phyloP scores from a whole-genome alignment of 306 rosid genomes.

The Acmispon strigosus region DNA sequence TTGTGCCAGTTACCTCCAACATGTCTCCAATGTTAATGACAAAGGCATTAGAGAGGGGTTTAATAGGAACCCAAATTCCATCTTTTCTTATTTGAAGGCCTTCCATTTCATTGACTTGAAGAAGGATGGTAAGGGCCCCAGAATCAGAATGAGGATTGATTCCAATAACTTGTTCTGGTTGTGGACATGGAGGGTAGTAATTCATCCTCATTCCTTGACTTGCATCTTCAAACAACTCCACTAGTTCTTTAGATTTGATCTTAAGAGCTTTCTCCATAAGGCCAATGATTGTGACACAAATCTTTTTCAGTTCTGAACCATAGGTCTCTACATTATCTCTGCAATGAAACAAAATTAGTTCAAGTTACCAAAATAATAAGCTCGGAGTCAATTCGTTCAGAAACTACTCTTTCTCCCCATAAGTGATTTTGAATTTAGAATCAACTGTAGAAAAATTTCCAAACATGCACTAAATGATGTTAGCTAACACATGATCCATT shows the following conservation, averaged over 20 bases:
- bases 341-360: background rate
- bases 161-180: conserved; percentile 26
- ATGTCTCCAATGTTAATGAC: conserved; percentile 25
- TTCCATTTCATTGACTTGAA: conserved; percentile 26
- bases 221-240: conserved; percentile 13
- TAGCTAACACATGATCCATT: too few relatives aligned
- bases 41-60: conserved; percentile 26
- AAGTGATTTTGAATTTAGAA: too few relatives aligned
- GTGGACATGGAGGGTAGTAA: conserved; percentile 28
- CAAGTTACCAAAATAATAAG: background rate
- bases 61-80: conserved; percentile 16
- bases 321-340: conserved; percentile 21
- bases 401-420: too few relatives aligned
- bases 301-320: background rate
- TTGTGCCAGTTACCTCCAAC: conserved; percentile 19
- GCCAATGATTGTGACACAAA: conserved; percentile 11
- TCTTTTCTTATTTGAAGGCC: conserved; percentile 34
- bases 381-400: background rate
- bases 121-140: conserved; percentile 23
- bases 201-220: conserved; percentile 24
- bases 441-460: too few relatives aligned
- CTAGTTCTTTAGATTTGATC: background rate
- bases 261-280: conserved; percentile 18
- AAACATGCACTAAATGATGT: too few relatives aligned
- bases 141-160: conserved; percentile 27